Evolutionary conservation across 225 moss, liverwort and hornwort species (phyloP), one percentile per base, ranked within the genome.

Genomic region (Thuidium tamariscinum): DNA sequence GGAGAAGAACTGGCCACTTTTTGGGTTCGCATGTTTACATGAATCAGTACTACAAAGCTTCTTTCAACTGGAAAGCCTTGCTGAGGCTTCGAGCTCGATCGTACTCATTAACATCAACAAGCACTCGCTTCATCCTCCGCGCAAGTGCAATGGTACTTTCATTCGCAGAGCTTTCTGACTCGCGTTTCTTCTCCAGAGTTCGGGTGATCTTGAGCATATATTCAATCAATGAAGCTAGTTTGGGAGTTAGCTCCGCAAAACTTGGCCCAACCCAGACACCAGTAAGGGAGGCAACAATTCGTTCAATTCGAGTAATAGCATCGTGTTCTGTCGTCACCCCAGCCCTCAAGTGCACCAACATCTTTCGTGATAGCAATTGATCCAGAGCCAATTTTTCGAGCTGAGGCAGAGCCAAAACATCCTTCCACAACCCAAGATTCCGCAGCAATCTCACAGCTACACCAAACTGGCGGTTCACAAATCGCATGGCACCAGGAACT

Each of bases 61-160:
- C 99, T 88, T 87, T 97, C 39, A 99, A 89, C 82, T 99, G 99
- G 78, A 99, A 99, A 62, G 89, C 92, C 90, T 95, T 99, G 62
- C 89, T 93, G 37, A 99, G 88, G 74, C 93, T 94, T 52, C 95
- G 93, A 20, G 99, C 99, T 86, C 96, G 92, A 89, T 99, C 99
- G 51, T 99, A 99, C 91, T 99, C 96, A 65, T 99, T 99, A 57
- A 99, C 94, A 81, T 95, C 97, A 51, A 97, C 97, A 81, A 99
- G 95, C 83, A 99, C 94, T 84, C 91, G 92, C 87, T 99, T 99
- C 81, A 99, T 93, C 89, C 99, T 91, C 80, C 97, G 95, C 41
- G 97, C 99, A 80, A 99, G 88, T 62, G 92, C 94, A 60, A 95
- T 52, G 18, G 90, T 91, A 83, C 95, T 96, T 80, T 99, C 99